These are phyloP conservation scores for Leishmania braziliensis DNA, from an alignment of 208 protist species.

Conservation along the genomic window DNA sequence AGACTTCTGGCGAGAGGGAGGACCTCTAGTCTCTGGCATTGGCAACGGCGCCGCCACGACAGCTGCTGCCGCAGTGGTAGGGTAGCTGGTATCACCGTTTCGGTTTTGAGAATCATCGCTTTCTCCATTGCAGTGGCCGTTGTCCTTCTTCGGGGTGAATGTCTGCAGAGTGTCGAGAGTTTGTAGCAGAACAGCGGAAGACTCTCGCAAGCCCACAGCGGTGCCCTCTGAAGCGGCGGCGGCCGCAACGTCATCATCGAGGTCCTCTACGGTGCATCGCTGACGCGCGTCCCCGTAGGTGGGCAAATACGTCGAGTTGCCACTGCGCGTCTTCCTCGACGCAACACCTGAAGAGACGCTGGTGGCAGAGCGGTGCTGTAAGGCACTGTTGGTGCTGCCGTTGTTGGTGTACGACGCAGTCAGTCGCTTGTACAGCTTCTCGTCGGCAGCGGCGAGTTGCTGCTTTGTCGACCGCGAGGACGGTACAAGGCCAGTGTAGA, in stretches of 20 bases:
- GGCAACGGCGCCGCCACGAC: neutral
- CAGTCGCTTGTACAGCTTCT: constrained; percentile 11
- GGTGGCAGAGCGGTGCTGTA: neutral
- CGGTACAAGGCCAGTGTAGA: constrained; percentile 17
- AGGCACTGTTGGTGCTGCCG: neutral
- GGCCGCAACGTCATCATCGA: neutral
- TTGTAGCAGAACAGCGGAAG: constrained; percentile 9
- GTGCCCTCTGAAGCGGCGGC: neutral
- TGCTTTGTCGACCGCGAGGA: constrained; percentile 19
- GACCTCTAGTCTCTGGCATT: neutral
- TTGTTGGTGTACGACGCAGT: neutral
- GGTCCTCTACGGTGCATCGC: neutral
- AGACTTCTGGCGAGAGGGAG: neutral
- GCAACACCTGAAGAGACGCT: neutral
- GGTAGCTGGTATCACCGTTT: neutral
- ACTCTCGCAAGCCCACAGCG: neutral
- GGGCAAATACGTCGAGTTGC: neutral
- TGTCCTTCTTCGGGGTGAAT: neutral
- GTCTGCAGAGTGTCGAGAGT: constrained; percentile 6
- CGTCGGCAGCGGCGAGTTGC: constrained; percentile 4
- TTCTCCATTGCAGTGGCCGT: neutral
- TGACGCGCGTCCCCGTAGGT: neutral
- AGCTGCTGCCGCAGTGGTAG: neutral
- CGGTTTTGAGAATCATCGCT: neutral
- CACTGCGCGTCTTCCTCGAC: neutral